These are phyloP conservation scores for Thalassia testudinum DNA, from an alignment of 116 monocot genomes.

Conservation along the genomic window DNA sequence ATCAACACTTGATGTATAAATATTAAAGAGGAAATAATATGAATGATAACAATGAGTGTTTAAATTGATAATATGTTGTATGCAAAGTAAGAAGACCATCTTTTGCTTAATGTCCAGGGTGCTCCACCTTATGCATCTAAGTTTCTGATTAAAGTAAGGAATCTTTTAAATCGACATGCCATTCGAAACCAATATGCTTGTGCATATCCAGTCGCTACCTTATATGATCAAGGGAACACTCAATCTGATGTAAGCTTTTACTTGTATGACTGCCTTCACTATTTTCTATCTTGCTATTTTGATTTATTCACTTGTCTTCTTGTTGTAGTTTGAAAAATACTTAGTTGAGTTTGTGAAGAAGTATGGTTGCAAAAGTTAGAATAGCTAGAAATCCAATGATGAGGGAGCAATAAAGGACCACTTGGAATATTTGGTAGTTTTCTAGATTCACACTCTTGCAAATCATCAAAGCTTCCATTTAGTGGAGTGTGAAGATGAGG, in stretches of 20 bases:
- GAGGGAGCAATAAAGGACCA: slow-evolving; percentile 18
- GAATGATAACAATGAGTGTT: too few species aligned
- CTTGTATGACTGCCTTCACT: too few species aligned
- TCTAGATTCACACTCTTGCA: slow-evolving; percentile 65
- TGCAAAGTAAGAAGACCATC: too few species aligned
- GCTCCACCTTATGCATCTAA: too few species aligned
- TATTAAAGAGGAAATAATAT: too few species aligned
- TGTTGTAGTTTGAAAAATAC: slow-evolving; percentile 10
- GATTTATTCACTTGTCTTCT: not conserved
- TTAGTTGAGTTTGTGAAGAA: slow-evolving; percentile 44
- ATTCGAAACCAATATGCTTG: slow-evolving; percentile 64
- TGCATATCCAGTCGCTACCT: slow-evolving; percentile 47
- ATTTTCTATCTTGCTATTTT: too few species aligned
- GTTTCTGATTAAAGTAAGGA: slow-evolving; percentile 50
- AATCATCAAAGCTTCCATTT: slow-evolving; percentile 44
- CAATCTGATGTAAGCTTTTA: slow-evolving; percentile 51
- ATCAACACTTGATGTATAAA: too few species aligned
- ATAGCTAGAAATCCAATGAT: slow-evolving; percentile 10
- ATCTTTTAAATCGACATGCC: slow-evolving; percentile 32
- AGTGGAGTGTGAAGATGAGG: slow-evolving; percentile 26
- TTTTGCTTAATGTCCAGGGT: too few species aligned
- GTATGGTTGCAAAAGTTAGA: slow-evolving; percentile 5
- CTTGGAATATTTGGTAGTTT: slow-evolving; percentile 70
- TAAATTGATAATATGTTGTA: too few species aligned
- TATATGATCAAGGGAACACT: slow-evolving; percentile 32